Evolutionary conservation across 148 eudicot species (phyloP), one percentile per base, ranked within the genome.

Genomic region (Pouteria glomerata): DNA sequence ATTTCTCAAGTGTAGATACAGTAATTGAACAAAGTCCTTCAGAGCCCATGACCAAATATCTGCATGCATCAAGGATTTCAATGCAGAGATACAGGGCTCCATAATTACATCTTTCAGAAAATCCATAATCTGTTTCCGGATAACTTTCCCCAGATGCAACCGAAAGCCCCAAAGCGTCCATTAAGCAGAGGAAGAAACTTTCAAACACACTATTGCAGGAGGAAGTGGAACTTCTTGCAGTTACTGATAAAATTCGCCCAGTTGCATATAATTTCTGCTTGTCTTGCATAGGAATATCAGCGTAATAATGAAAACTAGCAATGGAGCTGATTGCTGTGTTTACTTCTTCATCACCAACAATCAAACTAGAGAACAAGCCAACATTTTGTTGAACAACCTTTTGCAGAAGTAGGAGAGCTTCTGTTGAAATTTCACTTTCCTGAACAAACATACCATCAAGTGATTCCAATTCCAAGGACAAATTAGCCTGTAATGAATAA

Each of bases 11-110:
- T 21, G 65, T 73, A 73, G 77, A 75, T 64, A 76, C 79, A 58
- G 56, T 57, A 60, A 60, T 37, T 45, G 80, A 70, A 55, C 69
- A 60, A 27, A 19, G 56, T 75, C 63, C 79, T 3, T 69, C 76
- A 60, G 77, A 73, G 52, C 78, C 81, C 71, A 82, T 64, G 75
- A 89, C 85, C 85, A 91, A 79, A 30, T 77, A 78, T 85, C 89
- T 81, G 78, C 86, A 88, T 72, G 96, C 97, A 74, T 73, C 77
- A 73, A 95, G 90, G 75, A 91, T 82, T 75, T 95, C 85, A 68
- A 85, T 65, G 73, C 88, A 88, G 73, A 91, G 78, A 82, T 82
- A 89, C 21, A 87, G 66, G 64, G 86, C 83, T 59, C 90, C 85
- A 73, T 84, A 89, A 68, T 85, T 84, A 64, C 74, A 71, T 66